A percentile compares a stretch with the other conserved stretches of the same genome.
phyloP scores from a whole-genome alignment of 371 early-diverging fungal genomes.

The Fennellomyces sp. region DNA sequence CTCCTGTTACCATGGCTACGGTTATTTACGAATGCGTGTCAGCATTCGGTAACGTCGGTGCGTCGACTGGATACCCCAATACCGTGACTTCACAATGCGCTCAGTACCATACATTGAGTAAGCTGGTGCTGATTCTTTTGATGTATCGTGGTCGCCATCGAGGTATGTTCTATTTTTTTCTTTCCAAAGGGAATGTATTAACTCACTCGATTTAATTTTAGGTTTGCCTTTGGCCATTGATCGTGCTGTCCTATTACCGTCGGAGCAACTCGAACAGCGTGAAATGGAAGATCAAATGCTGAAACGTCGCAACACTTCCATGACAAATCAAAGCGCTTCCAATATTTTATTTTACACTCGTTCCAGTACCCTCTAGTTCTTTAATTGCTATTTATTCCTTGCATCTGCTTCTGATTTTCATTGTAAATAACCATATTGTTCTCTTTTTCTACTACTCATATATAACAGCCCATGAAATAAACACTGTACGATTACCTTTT shows the following conservation, averaged over 20 bases:
- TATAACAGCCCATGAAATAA: too few species aligned
- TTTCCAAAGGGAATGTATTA: too few species aligned
- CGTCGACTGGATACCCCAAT: constrained; percentile 41
- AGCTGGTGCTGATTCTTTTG: constrained; percentile 38
- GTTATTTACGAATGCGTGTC: constrained; percentile 55
- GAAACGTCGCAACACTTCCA: constrained; percentile 20
- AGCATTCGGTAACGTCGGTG: constrained; percentile 51
- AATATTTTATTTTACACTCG: constrained; percentile 19
- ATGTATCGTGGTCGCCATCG: constrained; percentile 27
- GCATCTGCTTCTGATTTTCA: too few species aligned
- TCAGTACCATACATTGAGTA: constrained; percentile 42
- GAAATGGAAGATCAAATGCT: constrained; percentile 20
- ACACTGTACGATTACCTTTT: too few species aligned
- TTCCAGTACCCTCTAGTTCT: constrained; percentile 16
- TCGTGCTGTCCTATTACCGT: constrained; percentile 47
- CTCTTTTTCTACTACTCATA: background rate
- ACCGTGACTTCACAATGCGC: constrained; percentile 37
- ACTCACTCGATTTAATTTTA: too few species aligned
- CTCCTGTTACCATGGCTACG: constrained; percentile 40
- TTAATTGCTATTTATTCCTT: background rate
- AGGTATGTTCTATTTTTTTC: constrained; percentile 16
- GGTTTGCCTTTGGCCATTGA: constrained; percentile 52
- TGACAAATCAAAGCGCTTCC: constrained; percentile 7
- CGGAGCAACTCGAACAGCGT: constrained; percentile 31
- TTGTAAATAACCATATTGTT: too few species aligned